Base-by-base conservation (phyloP, 2,329 filamentous ascomycete species). In the Aspergillus viridinutans region DNA sequence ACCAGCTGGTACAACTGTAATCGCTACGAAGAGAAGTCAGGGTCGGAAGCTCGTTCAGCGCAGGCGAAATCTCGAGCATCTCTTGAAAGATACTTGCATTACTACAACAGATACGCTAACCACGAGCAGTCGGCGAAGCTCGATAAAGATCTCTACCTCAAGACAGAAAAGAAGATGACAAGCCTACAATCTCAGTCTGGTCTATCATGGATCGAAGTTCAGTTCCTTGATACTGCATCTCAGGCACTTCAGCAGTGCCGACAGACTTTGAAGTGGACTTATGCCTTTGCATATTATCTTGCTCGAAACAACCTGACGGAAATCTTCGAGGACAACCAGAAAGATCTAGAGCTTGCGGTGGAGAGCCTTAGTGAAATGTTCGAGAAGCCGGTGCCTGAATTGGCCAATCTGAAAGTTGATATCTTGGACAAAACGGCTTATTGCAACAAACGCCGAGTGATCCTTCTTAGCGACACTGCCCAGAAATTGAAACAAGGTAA, bases 1-100 rank as follows among this genome's bases (percentile, higher is more conserved):
- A 99, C 93, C 3, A 96, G 91, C 76, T 99, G 94, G 94, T 99
- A 99, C 80, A 99, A 96, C 75, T 99, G 94, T 82, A 99, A 96
- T 72, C 84, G 94, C 8, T 99, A 89, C 67, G 94, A 99, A 71
- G 94, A 97, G 78, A 97, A 94, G 81, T 96, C 90, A 63, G 94
- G 94, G 1, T 82, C 86, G 0, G 92, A 97, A 56, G 94, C 94
- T 4, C 84, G 94, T 38, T 92, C 96, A 72, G 92, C 91, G 1
- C 94, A 99, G 72, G 91, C 94, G 2, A 92, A 88, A 72, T 96
- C 91, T 8, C 84, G 94, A 26, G 89, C 93, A 29, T 96, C 90
- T 0, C 80, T 99, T 17, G 93, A 99, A 74, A 86, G 94, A n/a
- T 99, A 99, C 63, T 80, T 99, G 7, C 92, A 99, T 74, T 99